Percentiles rank a stretch among this genome's conserved stretches.
phyloP scores from a whole-genome alignment of 2,329 filamentous ascomycete species.

The Annulohypoxylon truncatum region DNA sequence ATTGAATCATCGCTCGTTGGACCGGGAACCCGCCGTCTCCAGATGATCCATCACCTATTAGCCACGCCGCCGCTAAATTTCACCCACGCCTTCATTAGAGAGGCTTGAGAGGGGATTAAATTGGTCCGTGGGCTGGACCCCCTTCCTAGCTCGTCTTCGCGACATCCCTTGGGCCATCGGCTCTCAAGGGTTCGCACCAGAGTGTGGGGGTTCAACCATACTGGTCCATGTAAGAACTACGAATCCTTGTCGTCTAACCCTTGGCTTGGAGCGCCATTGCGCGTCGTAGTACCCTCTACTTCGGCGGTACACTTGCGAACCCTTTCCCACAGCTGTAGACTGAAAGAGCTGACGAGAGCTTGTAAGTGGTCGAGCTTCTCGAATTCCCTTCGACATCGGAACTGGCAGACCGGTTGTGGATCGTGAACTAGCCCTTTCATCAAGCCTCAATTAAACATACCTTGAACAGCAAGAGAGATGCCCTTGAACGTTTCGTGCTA shows the following conservation, averaged over 20 bases:
- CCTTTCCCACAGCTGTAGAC: conserved; percentile 37
- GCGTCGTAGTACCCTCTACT: conserved; percentile 38
- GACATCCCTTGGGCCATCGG: conserved; percentile 17
- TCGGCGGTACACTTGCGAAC: conserved; percentile 39
- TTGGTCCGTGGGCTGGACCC: conserved; percentile 35
- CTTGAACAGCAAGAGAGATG: not conserved
- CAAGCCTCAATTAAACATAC: conserved; percentile 19
- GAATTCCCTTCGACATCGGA: conserved; percentile 37
- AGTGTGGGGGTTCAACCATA: conserved; percentile 41
- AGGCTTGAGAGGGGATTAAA: conserved; percentile 34
- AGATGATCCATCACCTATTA: conserved; percentile 26
- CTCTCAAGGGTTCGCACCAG: conserved; percentile 35
- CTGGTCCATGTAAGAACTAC: conserved; percentile 33
- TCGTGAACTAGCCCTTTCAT: conserved; percentile 15
- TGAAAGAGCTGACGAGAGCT: conserved; percentile 12
- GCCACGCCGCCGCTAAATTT: conserved; percentile 18
- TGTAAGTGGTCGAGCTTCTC: conserved; percentile 18
- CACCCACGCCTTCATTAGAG: conserved; percentile 22
- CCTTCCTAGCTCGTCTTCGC: conserved; percentile 19
- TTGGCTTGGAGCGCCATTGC: conserved; percentile 34
- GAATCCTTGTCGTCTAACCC: conserved; percentile 27
- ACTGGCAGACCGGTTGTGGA: conserved; percentile 31
- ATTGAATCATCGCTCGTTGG: conserved; percentile 14
- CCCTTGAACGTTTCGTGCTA: not conserved
- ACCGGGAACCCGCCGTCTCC: conserved; percentile 29